Evolutionary conservation across 768 basidiomycete genomes (phyloP).

Genomic region (Trametes cubensis): DNA sequence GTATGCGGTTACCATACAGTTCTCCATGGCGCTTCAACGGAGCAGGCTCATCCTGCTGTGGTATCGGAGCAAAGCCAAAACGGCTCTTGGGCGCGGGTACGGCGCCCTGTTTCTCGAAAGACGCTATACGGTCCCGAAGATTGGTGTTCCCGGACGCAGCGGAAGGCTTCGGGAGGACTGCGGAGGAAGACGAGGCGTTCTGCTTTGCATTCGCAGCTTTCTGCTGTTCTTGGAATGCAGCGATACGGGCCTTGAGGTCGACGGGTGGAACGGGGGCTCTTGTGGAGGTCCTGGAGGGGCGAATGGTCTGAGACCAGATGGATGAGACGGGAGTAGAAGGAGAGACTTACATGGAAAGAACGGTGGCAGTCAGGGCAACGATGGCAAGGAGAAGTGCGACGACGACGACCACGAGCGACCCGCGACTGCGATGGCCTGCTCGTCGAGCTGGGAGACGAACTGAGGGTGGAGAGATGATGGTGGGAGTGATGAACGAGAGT

Average conservation of each 20-base stretch:
- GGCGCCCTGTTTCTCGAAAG: slow-evolving; percentile 78
- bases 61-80: slow-evolving; percentile 69
- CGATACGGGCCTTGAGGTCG: slow-evolving; percentile 83
- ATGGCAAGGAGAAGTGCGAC: slow-evolving; percentile 4
- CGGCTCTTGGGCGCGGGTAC: slow-evolving; percentile 75
- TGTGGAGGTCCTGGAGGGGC: slow-evolving; percentile 30
- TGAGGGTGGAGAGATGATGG: slow-evolving; percentile 22
- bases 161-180: slow-evolving; percentile 16
- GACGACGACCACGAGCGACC: slow-evolving; percentile 38
- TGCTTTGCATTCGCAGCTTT: slow-evolving; percentile 24
- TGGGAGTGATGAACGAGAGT: slow-evolving; percentile 25
- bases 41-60: slow-evolving; percentile 49
- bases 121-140: slow-evolving; percentile 73
- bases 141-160: slow-evolving; percentile 13
- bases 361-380: slow-evolving; percentile 24
- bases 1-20: slow-evolving; percentile 75
- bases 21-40: slow-evolving; percentile 59
- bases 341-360: slow-evolving; percentile 28
- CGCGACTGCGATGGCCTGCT: slow-evolving; percentile 36
- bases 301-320: slow-evolving; percentile 7
- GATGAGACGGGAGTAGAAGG: slow-evolving; percentile 6
- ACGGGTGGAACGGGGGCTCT: slow-evolving; percentile 34
- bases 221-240: slow-evolving; percentile 70
- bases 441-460: slow-evolving; percentile 25
- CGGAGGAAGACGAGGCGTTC: slow-evolving; percentile 27